A percentile compares a stretch with the other conserved stretches of the same genome.
Evolutionary conservation across 345 rosid genomes (phyloP).

Genomic region (Eutrema japonicum): DNA sequence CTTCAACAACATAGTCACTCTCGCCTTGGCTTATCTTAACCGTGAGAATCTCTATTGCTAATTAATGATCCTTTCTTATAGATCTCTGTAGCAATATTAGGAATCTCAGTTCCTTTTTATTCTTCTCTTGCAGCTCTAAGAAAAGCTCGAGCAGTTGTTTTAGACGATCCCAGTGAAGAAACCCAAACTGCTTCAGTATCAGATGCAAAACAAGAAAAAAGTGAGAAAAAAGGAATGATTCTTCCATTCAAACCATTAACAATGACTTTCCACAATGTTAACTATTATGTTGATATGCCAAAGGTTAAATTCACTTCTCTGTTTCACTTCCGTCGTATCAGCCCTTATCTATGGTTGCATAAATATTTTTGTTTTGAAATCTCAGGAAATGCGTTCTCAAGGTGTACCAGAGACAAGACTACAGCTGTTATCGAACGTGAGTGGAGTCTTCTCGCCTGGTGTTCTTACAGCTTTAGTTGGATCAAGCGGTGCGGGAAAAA

Average conservation of each 20-base stretch:
- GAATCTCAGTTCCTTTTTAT: constrained; percentile 17
- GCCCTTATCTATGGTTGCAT: constrained; percentile 6
- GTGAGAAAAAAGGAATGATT: constrained; percentile 79
- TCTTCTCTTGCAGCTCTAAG: constrained; percentile 59
- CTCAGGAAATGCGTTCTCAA: constrained; percentile 72
- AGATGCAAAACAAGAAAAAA: constrained; percentile 33
- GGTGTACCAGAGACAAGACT: constrained; percentile 75
- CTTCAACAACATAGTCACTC: constrained; percentile 72
- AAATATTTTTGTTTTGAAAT: constrained; percentile 6
- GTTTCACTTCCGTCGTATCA: not conserved
- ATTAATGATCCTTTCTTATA: constrained; percentile 2
- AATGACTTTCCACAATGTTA: constrained; percentile 92
- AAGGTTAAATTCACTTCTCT: constrained; percentile 50
- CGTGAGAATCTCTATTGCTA: constrained; percentile 55
- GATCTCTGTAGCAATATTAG: constrained; percentile 10
- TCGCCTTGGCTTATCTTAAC: constrained; percentile 74
- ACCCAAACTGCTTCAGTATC: constrained; percentile 16
- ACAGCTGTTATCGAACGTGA: constrained; percentile 73
- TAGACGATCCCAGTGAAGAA: constrained; percentile 51
- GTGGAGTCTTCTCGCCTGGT: constrained; percentile 95
- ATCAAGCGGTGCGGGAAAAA: constrained; percentile 96
- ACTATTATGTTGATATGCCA: constrained; percentile 92
- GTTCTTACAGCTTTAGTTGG: constrained; percentile 95
- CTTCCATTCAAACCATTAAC: constrained; percentile 90
- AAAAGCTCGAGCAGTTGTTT: constrained; percentile 52